Base-by-base conservation (phyloP, 805 yeast species). In the Kodamaea leandrae region DNA sequence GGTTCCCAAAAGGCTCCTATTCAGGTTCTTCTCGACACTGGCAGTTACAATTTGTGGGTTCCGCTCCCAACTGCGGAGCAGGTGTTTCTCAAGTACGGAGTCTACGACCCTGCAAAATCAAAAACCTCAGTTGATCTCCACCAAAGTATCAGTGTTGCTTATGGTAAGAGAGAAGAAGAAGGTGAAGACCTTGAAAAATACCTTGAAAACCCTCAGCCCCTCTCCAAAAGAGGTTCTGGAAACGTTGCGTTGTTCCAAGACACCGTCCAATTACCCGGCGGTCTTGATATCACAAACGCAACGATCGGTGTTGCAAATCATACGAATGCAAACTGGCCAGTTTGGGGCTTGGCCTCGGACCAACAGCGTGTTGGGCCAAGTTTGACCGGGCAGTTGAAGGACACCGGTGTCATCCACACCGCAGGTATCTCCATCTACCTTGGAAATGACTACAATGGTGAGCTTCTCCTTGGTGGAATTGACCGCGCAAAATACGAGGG, bases 381-480 rank as follows among this genome's bases (percentile, higher is more conserved):
- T 12, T 4, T 28, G 9, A 28, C 15, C 19, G 19, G 4, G 9
- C n/a, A 28, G 18, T 12, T 28, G 8, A 28, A 28, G 18, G 32
- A 13, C 5, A 10, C n/a, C 6, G 32, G 32, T 12, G 6, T 6
- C 6, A 28, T 28, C 18, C n/a, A 28, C 12, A 28, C 32, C 18
- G 18, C 6, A 6, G 32, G 6, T 14, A 14, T 14, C n/a, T 28
- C 32, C 8, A 6, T 14, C 32, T 28, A 28, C 18, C 8, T 7
- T 6, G 32, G 32, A 4, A 15, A 28, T 12, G 18, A 28, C 18
- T 28, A 13, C 18, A n/a, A 28, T 4, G 90, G 88, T 6, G 60
- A 69, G 12, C 65, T 84, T 14, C 56, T 84, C 34, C 83, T 84
- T 64, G 91, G 93, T 37, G 93, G 83, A 24, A 72, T 80, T 18